A percentile compares a stretch with the other conserved stretches of the same genome.
Conservation (phyloP, 768 basidiomycete genomes). For the Collybia mongolica region DNA sequence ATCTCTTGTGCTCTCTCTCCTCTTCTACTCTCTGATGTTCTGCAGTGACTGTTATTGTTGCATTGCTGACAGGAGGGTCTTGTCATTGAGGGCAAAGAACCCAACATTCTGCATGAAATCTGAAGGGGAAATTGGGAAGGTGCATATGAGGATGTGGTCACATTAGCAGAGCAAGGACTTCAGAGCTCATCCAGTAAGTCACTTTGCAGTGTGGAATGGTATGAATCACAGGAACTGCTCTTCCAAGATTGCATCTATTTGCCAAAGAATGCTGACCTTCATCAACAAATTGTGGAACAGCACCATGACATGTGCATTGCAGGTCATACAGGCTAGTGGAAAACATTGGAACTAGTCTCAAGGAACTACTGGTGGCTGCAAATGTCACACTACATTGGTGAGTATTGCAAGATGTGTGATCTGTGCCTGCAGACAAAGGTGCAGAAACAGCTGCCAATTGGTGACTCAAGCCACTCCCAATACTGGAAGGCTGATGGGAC, state of each 20-base stretch:
- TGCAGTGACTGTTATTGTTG: too few species aligned
- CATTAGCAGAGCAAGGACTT: too few species aligned
- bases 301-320: constrained; percentile 17
- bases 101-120: background rate
- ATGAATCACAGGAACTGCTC: constrained; percentile 8
- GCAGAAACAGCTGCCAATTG: background rate
- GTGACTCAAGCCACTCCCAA: background rate
- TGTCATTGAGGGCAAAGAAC: background rate
- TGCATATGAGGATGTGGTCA: too few species aligned
- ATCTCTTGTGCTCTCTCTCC: too few species aligned
- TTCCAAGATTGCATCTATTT: constrained; percentile 11
- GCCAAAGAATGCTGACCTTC: constrained; percentile 1
- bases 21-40: too few species aligned
- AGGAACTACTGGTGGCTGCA: too few species aligned
- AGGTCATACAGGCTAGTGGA: too few species aligned
- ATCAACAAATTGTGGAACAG: constrained; percentile 25
- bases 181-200: too few species aligned
- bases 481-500: constrained; percentile 2
- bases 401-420: constrained; percentile 2
- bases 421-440: background rate
- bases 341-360: too few species aligned
- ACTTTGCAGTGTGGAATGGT: background rate
- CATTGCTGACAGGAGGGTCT: too few species aligned
- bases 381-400: background rate
- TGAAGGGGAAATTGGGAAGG: too few species aligned